Base-by-base conservation (phyloP, 345 rosid genomes). In the Alliaria petiolata region DNA sequence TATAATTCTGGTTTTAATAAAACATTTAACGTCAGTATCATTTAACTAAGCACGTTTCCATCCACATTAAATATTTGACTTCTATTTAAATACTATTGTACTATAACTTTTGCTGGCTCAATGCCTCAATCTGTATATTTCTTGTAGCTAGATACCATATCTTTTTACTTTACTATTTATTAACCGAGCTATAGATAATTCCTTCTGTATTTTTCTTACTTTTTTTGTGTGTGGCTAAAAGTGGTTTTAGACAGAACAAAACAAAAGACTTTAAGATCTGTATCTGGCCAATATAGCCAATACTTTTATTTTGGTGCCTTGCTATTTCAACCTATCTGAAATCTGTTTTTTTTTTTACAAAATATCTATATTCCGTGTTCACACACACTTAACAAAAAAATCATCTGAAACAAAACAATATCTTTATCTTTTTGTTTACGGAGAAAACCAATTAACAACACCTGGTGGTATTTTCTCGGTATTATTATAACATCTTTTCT, bases 301-400 rank as follows among this genome's bases (percentile, higher is more conserved):
- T 22, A 22, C 2, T 20, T 40, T 31, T 40, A 9, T 8, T 31
- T 4, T 35, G 35, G 43, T 53, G 39, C 7, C 38, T 62, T 43
- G 38, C n/a, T 44, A 34, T 53, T 62, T 52, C 70, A 44, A 15
- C 64, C 16, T 34, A 72, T 72, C 49, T 63, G 62, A 69, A 17
- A 28, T 42, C 14, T 17, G 20, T 4, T 39, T 22, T n/a, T n/a
- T n/a, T n/a, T n/a, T 0, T 1, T 3, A 13, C 5, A 2, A 50
- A 50, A 12, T 4, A 46, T 42, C 49, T 40, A 13, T 14, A 6
- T 19, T 8, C 15, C 5, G 25, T 39, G 60, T 60, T 70, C 42
- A 70, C 75, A 70, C 42, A 70, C 75, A 70, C 44, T 30, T 58
- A 0, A 25, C 19, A 47, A 7, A 7, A n/a, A n/a, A 25, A 36